Evolutionary conservation across 1,284 basidiomycete genomes (phyloP).

Genomic region (Gymnopus androsaceus): DNA sequence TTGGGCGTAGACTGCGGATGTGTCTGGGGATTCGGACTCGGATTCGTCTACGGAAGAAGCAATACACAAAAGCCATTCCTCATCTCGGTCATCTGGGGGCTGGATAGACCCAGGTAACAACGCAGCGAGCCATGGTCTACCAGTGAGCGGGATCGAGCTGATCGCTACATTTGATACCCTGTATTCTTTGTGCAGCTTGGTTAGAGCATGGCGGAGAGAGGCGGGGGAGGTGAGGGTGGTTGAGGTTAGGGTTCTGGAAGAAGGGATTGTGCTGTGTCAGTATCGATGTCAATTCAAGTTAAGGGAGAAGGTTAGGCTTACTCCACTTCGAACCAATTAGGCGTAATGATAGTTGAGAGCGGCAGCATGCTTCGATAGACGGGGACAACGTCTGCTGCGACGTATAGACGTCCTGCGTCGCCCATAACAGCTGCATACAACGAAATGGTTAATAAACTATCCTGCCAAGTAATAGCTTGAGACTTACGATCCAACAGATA

Average conservation of each 20-base stretch:
- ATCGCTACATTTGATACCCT: constrained; percentile 87
- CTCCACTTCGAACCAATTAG: constrained; percentile 99
- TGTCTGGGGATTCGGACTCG: constrained; percentile 14
- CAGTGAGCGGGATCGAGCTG: constrained; percentile 82
- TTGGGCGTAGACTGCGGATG: constrained; percentile 63
- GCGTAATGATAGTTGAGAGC: constrained; percentile 88
- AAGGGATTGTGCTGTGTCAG: too few species aligned
- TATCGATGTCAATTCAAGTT: not conserved
- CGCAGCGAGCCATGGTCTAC: constrained; percentile 52
- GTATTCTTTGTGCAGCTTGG: constrained; percentile 74
- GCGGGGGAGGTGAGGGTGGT: constrained; percentile 63
- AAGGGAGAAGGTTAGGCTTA: constrained; percentile 42
- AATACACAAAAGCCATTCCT: constrained; percentile 74
- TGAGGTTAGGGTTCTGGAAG: constrained; percentile 70
- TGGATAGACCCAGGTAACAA: constrained; percentile 49
- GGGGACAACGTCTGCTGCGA: constrained; percentile 85
- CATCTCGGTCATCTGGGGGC: constrained; percentile 31
- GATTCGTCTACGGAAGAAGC: constrained; percentile 67
- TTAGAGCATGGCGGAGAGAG: constrained; percentile 72
- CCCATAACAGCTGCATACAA: constrained; percentile 79
- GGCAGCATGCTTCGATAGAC: constrained; percentile 83
- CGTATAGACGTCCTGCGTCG: constrained; percentile 87
- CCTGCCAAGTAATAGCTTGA: constrained; percentile 2
- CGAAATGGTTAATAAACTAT: constrained; percentile 8
- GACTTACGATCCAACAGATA: constrained; percentile 90